These are phyloP conservation scores for Backusella mclennaniae DNA, from an alignment of 192 early-diverging fungal species.

Conservation along the genomic window DNA sequence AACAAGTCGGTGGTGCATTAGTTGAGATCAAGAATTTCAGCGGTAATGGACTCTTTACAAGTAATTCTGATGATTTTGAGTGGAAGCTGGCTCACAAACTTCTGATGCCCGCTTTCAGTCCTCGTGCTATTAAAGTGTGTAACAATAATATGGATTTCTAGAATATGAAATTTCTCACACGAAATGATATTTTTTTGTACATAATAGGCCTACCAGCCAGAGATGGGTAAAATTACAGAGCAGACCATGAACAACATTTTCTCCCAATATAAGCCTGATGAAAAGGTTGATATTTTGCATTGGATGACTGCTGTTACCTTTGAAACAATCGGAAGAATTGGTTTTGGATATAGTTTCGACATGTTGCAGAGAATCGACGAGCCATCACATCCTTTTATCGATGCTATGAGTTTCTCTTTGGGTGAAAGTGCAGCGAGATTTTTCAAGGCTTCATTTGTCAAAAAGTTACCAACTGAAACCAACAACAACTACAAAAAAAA, in stretches of 20 bases:
- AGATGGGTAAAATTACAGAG: constrained; percentile 46
- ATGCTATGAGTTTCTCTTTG: constrained; percentile 40
- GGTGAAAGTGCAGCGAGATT: constrained; percentile 30
- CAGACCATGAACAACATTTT: constrained; percentile 32
- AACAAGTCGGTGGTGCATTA: constrained; percentile 34
- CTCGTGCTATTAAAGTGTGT: constrained; percentile 38
- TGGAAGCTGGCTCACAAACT: constrained; percentile 60
- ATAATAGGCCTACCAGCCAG: constrained; percentile 28
- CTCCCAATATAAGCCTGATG: constrained; percentile 27
- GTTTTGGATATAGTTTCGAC: constrained; percentile 56
- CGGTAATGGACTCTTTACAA: constrained; percentile 50
- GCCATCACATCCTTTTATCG: constrained; percentile 28
- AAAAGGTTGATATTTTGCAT: constrained; percentile 37
- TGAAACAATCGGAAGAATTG: constrained; percentile 53
- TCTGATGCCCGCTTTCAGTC: constrained; percentile 56
- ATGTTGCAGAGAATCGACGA: constrained; percentile 22
- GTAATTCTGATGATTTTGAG: constrained; percentile 42
- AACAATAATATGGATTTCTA: neutral
- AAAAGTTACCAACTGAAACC: constrained; percentile 39
- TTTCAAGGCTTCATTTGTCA: constrained; percentile 37
- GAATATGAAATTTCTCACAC: neutral
- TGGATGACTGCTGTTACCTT: constrained; percentile 58
- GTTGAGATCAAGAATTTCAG: constrained; percentile 45
- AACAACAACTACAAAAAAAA: constrained; percentile 40
- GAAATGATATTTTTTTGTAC: neutral